These are phyloP conservation scores for Camelina hispida DNA, from an alignment of 345 rosid species.

Conservation along the genomic window DNA sequence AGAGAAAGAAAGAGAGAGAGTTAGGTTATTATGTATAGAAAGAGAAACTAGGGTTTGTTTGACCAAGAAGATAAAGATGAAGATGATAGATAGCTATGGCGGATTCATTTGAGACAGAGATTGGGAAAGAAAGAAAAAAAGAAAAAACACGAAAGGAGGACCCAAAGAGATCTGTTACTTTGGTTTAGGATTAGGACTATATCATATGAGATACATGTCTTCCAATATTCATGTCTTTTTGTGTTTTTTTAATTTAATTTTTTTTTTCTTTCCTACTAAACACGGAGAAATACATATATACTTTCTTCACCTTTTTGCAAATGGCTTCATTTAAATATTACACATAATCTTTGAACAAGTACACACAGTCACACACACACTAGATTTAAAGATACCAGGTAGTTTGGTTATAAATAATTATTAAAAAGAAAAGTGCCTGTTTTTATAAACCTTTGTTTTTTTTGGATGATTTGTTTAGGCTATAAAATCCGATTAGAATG, in stretches of 20 bases:
- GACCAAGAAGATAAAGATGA: conserved; percentile 5
- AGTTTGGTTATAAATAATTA: background rate
- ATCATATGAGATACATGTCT: conserved; percentile 20
- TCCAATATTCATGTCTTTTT: conserved; percentile 6
- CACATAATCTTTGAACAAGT: conserved; percentile 9
- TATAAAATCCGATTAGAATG: too few species aligned
- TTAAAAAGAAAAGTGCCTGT: too few species aligned
- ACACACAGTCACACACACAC: too few species aligned
- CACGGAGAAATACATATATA: background rate
- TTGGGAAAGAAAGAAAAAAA: conserved; percentile 20
- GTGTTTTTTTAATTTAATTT: background rate
- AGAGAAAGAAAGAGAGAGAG: conserved; percentile 18
- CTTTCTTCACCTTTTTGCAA: background rate
- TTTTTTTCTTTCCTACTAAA: conserved; percentile 3
- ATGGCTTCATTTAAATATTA: background rate
- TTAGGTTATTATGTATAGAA: conserved; percentile 19
- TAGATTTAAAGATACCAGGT: background rate
- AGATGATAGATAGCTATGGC: conserved; percentile 28
- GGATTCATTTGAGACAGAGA: conserved; percentile 28
- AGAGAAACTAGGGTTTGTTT: conserved; percentile 29
- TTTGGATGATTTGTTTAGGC: too few species aligned
- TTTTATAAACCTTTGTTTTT: too few species aligned
- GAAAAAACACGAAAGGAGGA: conserved; percentile 28
- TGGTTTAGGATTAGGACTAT: conserved; percentile 21
- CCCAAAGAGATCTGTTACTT: conserved; percentile 41